Percentiles rank a stretch among this genome's conserved stretches.
phyloP scores from a whole-genome alignment of 345 rosid genomes.

The Camelina sativa region DNA sequence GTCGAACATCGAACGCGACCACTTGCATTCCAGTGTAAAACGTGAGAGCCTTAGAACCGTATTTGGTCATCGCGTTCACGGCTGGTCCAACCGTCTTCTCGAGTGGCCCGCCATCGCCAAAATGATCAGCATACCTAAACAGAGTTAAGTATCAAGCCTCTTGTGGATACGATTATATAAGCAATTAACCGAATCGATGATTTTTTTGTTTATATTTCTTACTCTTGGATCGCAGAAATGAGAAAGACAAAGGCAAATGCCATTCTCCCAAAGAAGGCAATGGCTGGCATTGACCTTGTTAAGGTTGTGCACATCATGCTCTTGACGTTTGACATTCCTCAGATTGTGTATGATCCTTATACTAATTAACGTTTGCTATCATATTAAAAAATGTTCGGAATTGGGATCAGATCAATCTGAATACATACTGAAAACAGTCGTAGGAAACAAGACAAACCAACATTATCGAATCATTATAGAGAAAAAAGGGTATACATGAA shows the following conservation, averaged over 20 bases:
- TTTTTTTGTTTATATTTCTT: constrained; percentile 1
- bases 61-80: constrained; percentile 32
- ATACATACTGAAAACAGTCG: neutral
- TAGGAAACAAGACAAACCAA: neutral
- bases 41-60: constrained; percentile 43
- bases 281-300: constrained; percentile 43
- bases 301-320: constrained; percentile 24
- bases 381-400: too few species aligned
- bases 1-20: constrained; percentile 38
- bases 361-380: neutral
- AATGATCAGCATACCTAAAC: constrained; percentile 44
- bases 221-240: constrained; percentile 45
- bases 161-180: neutral
- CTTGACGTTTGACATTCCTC: constrained; percentile 27
- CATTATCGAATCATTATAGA: constrained; percentile 3
- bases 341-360: neutral
- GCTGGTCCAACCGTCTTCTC: constrained; percentile 42
- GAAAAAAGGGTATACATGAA: neutral
- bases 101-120: constrained; percentile 41
- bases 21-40: constrained; percentile 46
- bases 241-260: constrained; percentile 42
- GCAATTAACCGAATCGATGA: neutral
- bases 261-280: constrained; percentile 43
- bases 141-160: neutral
- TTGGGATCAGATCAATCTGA: neutral